A percentile compares a stretch with the other conserved stretches of the same genome.
These are phyloP conservation scores for Xylaria telfairii DNA, from an alignment of 495 filamentous ascomycete genomes.

Conservation along the genomic window DNA sequence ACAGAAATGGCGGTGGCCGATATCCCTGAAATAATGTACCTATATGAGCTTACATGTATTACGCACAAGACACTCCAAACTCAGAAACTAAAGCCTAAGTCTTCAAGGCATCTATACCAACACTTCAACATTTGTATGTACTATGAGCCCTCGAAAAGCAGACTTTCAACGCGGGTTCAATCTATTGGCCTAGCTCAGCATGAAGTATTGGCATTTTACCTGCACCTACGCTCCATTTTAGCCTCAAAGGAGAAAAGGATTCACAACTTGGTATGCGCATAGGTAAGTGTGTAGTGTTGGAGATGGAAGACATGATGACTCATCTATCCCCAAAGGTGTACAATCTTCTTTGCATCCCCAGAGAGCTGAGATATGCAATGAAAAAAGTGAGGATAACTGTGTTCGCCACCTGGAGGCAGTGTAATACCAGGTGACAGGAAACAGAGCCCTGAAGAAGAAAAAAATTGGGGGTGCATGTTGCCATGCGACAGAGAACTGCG, in stretches of 20 bases:
- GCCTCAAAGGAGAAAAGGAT: too few relatives aligned
- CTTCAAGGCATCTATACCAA: too few relatives aligned
- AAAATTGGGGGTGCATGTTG: neutral
- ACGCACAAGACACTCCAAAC: neutral
- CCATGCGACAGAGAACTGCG: slow-evolving; percentile 3
- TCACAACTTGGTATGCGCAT: too few relatives aligned
- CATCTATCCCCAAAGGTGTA: neutral
- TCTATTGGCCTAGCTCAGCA: too few relatives aligned
- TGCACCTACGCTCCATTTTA: too few relatives aligned
- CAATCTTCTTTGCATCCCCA: slow-evolving; percentile 30
- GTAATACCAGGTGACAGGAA: slow-evolving; percentile 29
- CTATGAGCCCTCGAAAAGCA: too few relatives aligned
- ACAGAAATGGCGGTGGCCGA: too few relatives aligned
- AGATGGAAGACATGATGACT: too few relatives aligned
- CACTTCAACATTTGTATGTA: too few relatives aligned
- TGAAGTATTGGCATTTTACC: too few relatives aligned
- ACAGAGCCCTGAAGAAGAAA: neutral
- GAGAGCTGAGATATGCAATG: slow-evolving; percentile 24
- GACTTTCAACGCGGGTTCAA: too few relatives aligned
- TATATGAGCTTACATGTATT: slow-evolving; percentile 1
- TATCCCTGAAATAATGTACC: slow-evolving; percentile 6
- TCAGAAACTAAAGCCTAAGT: neutral
- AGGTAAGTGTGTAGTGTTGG: too few relatives aligned
- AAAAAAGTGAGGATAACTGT: slow-evolving; percentile 25
- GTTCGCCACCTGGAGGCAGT: slow-evolving; percentile 27